Conservation (phyloP, 2,329 filamentous ascomycete species). For the Cytospora chrysosperma region DNA sequence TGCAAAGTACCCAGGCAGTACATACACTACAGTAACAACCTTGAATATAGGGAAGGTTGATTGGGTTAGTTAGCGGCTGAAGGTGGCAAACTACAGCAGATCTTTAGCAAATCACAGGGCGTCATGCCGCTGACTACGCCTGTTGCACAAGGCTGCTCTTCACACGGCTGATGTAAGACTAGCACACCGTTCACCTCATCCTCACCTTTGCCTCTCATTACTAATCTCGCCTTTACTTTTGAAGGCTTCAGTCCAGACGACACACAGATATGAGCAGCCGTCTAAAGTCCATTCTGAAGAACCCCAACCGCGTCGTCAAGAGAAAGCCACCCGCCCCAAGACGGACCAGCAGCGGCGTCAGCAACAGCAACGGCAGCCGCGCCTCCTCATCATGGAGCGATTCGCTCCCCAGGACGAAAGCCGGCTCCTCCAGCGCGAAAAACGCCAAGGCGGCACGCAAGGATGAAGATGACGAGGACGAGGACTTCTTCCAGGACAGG, state of each 20-base stretch:
- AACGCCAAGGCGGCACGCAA: neutral
- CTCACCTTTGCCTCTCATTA: neutral
- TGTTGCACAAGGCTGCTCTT: constrained; percentile 1
- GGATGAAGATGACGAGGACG: constrained; percentile 32
- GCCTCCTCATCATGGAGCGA: constrained; percentile 24
- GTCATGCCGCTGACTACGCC: constrained; percentile 1
- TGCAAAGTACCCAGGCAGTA: neutral
- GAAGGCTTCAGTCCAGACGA: neutral
- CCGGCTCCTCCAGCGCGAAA: neutral
- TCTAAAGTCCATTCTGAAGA: constrained; percentile 28
- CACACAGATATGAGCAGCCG: constrained; percentile 24
- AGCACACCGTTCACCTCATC: neutral
- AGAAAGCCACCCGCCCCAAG: constrained; percentile 22
- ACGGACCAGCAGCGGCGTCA: constrained; percentile 10
- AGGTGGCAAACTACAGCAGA: neutral
- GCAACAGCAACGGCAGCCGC: neutral
- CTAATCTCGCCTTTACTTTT: neutral
- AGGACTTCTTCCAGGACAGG: constrained; percentile 42
- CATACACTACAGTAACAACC: no score
- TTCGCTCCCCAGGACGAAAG: constrained; percentile 26
- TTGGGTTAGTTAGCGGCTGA: neutral
- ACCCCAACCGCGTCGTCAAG: constrained; percentile 27
- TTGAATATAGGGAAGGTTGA: no score
- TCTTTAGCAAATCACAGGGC: neutral
- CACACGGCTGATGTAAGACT: neutral